Evolutionary conservation across 805 yeast species (phyloP), one percentile per base, ranked within the genome.

Genomic region (Candida nanaspora): DNA sequence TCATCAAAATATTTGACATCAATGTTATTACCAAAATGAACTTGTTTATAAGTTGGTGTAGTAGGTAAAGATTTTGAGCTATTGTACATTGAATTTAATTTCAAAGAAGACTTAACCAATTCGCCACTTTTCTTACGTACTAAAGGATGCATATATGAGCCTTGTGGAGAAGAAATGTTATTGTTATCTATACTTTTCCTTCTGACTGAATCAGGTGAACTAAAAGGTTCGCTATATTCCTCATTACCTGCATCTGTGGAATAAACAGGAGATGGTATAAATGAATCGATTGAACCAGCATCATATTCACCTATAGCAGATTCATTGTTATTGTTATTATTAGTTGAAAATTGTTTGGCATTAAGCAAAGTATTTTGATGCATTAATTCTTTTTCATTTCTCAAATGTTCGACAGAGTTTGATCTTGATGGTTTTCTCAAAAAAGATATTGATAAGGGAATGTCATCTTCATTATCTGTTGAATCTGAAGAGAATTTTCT

Each of bases 51-150:
- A 3, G 78, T 74, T 16, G 84, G 88, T 16, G 74, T 68, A 1
- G 70, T 51, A 1, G 81, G 81, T 43, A 74, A 55, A 2, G 79
- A 73, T 14, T 48, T 48, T 3, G 65, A 56, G 18, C 47, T 41
- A 2, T 52, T 49, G 15, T 23, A 35, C 10, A 57, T 41, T 15
- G 48, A 26, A 34, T 57, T 55, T 30, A 70, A 69, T 53, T 81
- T 82, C 41, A 86, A 66, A 13, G 86, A 80, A 2, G 89, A 77
- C 55, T 85, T 85, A 35, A 86, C 82, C 34, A 84, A 65, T 55
- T 87, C 96, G n/a, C 95, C 96, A 1, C 87, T 77, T 59, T 88
- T 88, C 59, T 88, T 89, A 37, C 94, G 78, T 3, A 86, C 74
- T 40, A 85, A 61, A 3, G 68, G 66, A 41, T 49, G 58, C 32